Percentiles rank a stretch among this genome's conserved stretches.
Conservation (phyloP, 2,329 filamentous ascomycete species). For the Paracorniculantispora psalliotae region DNA sequence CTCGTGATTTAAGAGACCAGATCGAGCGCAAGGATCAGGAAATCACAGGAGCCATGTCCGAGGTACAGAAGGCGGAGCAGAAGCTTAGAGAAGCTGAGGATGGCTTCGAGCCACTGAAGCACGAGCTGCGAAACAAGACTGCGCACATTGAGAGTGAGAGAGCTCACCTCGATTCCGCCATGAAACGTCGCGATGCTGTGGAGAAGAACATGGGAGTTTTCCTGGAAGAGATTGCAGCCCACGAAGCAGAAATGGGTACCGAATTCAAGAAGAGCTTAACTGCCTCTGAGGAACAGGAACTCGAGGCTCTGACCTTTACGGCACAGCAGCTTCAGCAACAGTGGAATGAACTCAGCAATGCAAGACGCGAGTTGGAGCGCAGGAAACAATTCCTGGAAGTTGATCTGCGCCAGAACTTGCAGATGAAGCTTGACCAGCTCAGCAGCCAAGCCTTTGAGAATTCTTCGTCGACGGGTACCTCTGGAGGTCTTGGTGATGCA, state of each 20-base stretch:
- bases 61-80: conserved; percentile 78
- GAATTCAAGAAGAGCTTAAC: conserved; percentile 91
- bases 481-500: conserved; percentile 68
- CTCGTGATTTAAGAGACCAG: conserved; percentile 60
- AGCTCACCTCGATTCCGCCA: conserved; percentile 67
- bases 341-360: conserved; percentile 68
- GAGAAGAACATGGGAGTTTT: conserved; percentile 71
- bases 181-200: conserved; percentile 59
- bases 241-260: conserved; percentile 74
- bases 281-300: conserved; percentile 71
- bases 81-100: conserved; percentile 71
- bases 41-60: conserved; percentile 79
- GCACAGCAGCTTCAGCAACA: conserved; percentile 72
- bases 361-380: conserved; percentile 71
- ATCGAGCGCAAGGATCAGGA: conserved; percentile 80
- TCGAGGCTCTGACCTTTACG: conserved; percentile 64
- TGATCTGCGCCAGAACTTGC: conserved; percentile 83
- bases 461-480: conserved; percentile 46
- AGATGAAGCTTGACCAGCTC: conserved; percentile 81
- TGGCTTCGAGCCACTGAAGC: conserved; percentile 73
- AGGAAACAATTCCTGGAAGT: conserved; percentile 80
- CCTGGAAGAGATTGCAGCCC: conserved; percentile 67
- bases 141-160: conserved; percentile 67
- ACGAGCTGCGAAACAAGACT: conserved; percentile 72
- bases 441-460: conserved; percentile 69